phyloP scores from a whole-genome alignment of 1,139 yeast species.

The Hemisphaericaspora xylofermentans region DNA sequence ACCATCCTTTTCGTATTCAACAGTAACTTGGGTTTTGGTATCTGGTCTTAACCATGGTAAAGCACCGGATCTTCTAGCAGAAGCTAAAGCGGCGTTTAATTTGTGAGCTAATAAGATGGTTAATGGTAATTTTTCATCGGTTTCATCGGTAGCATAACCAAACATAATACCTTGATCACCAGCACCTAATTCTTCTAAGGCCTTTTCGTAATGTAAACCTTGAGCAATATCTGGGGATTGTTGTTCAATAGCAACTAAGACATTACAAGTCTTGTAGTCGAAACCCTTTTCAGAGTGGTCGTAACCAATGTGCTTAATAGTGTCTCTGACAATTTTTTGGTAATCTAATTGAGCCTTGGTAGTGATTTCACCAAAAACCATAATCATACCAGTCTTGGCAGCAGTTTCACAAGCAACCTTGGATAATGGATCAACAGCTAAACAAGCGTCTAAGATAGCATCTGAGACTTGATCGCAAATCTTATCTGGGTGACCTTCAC shows the following conservation, averaged over 20 bases:
- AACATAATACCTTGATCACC: constrained; percentile 99
- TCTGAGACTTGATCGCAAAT: constrained; percentile 99
- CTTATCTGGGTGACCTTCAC: constrained; percentile 99
- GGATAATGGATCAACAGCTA: constrained; percentile 92
- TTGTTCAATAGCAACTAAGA: constrained; percentile 97
- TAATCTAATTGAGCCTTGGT: constrained; percentile 92
- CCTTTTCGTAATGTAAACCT: constrained; percentile 97
- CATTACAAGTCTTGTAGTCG: constrained; percentile 99
- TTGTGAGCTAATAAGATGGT: constrained; percentile 93
- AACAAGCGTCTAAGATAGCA: constrained; percentile 97
- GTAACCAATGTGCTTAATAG: constrained; percentile 98
- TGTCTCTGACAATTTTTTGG: constrained; percentile 97
- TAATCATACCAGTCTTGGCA: constrained; percentile 97
- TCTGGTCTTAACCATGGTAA: constrained; percentile 98
- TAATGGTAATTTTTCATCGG: constrained; percentile 95
- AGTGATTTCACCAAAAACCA: constrained; percentile 99
- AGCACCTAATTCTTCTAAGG: constrained; percentile 97
- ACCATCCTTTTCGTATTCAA: constrained; percentile 88
- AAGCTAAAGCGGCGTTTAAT: constrained; percentile 94
- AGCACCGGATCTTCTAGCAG: constrained; percentile 94
- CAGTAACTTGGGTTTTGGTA: constrained; percentile 98
- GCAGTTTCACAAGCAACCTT: constrained; percentile 99
- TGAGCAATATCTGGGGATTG: constrained; percentile 99
- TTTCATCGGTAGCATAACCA: constrained; percentile 99
- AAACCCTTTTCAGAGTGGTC: constrained; percentile 95